Evolutionary conservation across 1,284 basidiomycete genomes (phyloP).

Genomic region (Dichomitus squalens): DNA sequence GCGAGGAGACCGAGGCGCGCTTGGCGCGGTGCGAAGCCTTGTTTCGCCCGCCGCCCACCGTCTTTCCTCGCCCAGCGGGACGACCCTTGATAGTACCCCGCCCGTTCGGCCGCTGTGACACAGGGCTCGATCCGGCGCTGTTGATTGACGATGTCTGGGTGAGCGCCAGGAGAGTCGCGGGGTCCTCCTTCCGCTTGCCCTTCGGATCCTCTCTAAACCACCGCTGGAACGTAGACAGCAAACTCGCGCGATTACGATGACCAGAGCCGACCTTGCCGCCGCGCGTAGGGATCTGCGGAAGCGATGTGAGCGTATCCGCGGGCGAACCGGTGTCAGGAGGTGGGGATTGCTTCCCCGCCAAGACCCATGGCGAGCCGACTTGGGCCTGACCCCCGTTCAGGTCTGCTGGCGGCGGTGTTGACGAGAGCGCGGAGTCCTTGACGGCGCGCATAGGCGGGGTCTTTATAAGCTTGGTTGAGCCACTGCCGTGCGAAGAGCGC

Average conservation of each 20-base stretch:
- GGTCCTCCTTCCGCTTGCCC: slow-evolving; percentile 53
- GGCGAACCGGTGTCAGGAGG: slow-evolving; percentile 55
- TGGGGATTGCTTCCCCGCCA: slow-evolving; percentile 51
- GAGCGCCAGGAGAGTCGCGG: slow-evolving; percentile 22
- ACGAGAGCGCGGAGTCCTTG: slow-evolving; percentile 50
- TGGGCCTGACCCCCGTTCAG: slow-evolving; percentile 39
- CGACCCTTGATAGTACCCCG: slow-evolving; percentile 49
- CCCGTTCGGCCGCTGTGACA: slow-evolving; percentile 21
- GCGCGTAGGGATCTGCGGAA: slow-evolving; percentile 49
- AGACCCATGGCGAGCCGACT: slow-evolving; percentile 72
- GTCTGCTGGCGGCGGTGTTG: slow-evolving; percentile 51
- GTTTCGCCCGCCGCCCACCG: slow-evolving; percentile 26
- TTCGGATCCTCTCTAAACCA: slow-evolving; percentile 85
- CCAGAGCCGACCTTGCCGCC: slow-evolving; percentile 39
- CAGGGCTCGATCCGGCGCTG: slow-evolving; percentile 28
- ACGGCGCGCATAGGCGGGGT: slow-evolving; percentile 63
- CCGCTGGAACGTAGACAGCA: slow-evolving; percentile 70
- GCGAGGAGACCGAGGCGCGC: slow-evolving; percentile 68
- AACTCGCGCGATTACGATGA: slow-evolving; percentile 63
- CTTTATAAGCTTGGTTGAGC: slow-evolving; percentile 63
- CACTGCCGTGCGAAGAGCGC: slow-evolving; percentile 61
- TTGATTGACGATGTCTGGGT: slow-evolving; percentile 16
- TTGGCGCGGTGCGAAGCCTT: slow-evolving; percentile 50
- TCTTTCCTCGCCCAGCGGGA: slow-evolving; percentile 43
- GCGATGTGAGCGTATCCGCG: slow-evolving; percentile 53